A percentile compares a stretch with the other conserved stretches of the same genome.
phyloP scores from a whole-genome alignment of 306 rosid species.

The Lupinus albus region DNA sequence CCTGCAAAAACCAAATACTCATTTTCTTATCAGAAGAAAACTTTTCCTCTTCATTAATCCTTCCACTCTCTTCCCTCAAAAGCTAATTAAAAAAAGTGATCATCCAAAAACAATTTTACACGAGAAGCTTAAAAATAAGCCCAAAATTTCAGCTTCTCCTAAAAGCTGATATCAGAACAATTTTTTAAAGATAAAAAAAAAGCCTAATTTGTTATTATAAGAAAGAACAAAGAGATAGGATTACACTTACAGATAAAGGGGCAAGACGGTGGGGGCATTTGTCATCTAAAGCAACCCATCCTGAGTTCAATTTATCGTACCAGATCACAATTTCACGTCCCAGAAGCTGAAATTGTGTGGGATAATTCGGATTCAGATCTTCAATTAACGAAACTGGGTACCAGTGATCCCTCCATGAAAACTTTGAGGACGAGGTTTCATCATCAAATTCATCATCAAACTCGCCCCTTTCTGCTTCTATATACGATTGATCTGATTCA shows the following conservation, averaged over 20 bases:
- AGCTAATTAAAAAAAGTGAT: no score
- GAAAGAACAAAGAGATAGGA: background rate
- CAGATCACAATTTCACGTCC: slow-evolving; percentile 88
- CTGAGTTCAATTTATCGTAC: slow-evolving; percentile 62
- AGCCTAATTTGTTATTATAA: no score
- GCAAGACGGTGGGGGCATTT: slow-evolving; percentile 97
- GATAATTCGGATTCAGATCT: slow-evolving; percentile 73
- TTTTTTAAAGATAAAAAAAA: no score
- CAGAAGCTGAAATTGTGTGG: slow-evolving; percentile 93
- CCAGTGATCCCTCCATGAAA: slow-evolving; percentile 98
- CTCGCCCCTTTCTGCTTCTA: slow-evolving; percentile 43
- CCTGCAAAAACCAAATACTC: slow-evolving; percentile 54
- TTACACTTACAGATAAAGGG: slow-evolving; percentile 83
- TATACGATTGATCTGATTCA: slow-evolving; percentile 43
- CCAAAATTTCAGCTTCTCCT: no score
- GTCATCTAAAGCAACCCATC: slow-evolving; percentile 92
- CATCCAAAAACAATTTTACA: no score
- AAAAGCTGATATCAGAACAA: no score
- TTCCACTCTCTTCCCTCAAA: slow-evolving; percentile 13
- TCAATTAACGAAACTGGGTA: slow-evolving; percentile 91
- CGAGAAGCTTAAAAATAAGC: no score
- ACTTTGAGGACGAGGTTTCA: slow-evolving; percentile 65
- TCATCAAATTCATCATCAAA: slow-evolving; percentile 50
- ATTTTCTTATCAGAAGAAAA: slow-evolving; percentile 1
- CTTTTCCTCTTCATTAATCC: background rate